Evolutionary conservation across 208 protist genomes (phyloP).

Genomic region (Strigomonas galati): DNA sequence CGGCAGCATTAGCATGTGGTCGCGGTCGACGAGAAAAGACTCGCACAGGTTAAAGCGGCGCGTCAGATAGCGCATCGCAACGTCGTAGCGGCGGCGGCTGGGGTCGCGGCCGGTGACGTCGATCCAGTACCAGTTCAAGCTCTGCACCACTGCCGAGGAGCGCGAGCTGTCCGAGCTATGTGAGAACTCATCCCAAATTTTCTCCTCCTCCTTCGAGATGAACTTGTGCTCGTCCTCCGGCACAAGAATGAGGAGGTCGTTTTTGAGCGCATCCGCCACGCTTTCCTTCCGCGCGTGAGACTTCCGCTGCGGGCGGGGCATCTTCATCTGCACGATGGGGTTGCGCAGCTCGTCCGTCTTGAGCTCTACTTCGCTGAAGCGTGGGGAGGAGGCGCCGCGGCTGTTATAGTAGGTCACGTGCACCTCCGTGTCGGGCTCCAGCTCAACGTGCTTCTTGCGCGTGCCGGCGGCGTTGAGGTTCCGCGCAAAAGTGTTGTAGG

Average conservation of each 20-base stretch:
- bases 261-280: not conserved
- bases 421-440: slow-evolving; percentile 52
- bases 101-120: slow-evolving; percentile 74
- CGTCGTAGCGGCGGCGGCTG: slow-evolving; percentile 53
- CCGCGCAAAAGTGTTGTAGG: slow-evolving; percentile 40
- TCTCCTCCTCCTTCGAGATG: slow-evolving; percentile 19
- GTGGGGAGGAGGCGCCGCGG: slow-evolving; percentile 39
- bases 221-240: slow-evolving; percentile 9
- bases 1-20: slow-evolving; percentile 70
- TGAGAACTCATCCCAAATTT: slow-evolving; percentile 32
- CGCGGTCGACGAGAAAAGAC: slow-evolving; percentile 76
- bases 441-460: slow-evolving; percentile 15
- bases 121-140: slow-evolving; percentile 88
- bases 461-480: slow-evolving; percentile 11
- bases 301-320: slow-evolving; percentile 14
- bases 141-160: slow-evolving; percentile 68
- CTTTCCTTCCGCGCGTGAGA: not conserved
- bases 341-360: slow-evolving; percentile 51
- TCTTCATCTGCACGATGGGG: slow-evolving; percentile 55
- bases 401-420: slow-evolving; percentile 80
- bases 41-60: slow-evolving; percentile 69
- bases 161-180: slow-evolving; percentile 20
- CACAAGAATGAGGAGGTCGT: not conserved
- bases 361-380: slow-evolving; percentile 67
- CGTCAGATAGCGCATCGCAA: slow-evolving; percentile 55